Conservation (phyloP, 371 early-diverging fungal species). For the Conidiobolus incongruus region DNA sequence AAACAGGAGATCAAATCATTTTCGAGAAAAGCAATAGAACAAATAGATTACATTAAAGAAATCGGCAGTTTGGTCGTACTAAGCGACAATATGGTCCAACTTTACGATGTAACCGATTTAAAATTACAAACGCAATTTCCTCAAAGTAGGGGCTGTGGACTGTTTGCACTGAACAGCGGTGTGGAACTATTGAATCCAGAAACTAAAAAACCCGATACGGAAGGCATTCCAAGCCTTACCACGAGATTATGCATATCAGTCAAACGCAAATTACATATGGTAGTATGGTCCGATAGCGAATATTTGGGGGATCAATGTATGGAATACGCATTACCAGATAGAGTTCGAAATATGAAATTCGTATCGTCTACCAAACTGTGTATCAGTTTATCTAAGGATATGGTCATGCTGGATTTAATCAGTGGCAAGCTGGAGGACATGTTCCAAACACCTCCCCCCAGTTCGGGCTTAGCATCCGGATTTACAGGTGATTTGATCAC, state of each 20-base stretch:
- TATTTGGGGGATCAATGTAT: not conserved
- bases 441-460: not conserved
- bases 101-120: not conserved
- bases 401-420: slow-evolving; percentile 26
- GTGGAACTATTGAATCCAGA: not conserved
- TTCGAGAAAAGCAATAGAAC: slow-evolving; percentile 45
- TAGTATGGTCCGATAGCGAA: slow-evolving; percentile 3
- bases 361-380: slow-evolving; percentile 36
- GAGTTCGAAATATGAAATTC: slow-evolving; percentile 43
- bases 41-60: slow-evolving; percentile 53
- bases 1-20: slow-evolving; percentile 42
- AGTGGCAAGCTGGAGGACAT: not conserved
- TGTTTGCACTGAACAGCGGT: not conserved
- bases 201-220: not conserved
- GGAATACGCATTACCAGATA: slow-evolving; percentile 36
- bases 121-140: not conserved
- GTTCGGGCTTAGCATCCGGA: not conserved
- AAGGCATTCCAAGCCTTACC: not conserved
- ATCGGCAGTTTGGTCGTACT: slow-evolving; percentile 46
- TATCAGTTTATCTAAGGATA: slow-evolving; percentile 32
- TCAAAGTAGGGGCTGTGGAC: not conserved
- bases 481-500: not conserved
- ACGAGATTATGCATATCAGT: slow-evolving; percentile 1
- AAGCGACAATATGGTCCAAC: slow-evolving; percentile 16
- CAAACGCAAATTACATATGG: not conserved